Conservation (phyloP, 805 yeast genomes). For the Saturnispora silvae region DNA sequence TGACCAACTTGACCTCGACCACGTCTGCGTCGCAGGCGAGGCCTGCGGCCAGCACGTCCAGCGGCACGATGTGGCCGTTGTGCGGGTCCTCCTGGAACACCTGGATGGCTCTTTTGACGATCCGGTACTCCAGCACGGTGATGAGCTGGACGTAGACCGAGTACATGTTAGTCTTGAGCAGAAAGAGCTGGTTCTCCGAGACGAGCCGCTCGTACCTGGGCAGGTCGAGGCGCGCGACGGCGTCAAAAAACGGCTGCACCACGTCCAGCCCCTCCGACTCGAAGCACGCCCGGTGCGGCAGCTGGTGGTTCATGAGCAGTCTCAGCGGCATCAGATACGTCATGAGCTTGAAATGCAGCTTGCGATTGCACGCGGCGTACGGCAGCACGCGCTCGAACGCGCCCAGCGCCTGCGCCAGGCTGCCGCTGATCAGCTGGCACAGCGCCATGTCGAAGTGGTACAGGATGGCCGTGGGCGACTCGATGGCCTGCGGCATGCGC, state of each 20-base stretch:
- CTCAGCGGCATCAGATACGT: constrained; percentile 54
- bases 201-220: constrained; percentile 37
- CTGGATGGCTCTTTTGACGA: constrained; percentile 1
- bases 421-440: constrained; percentile 48
- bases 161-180: constrained; percentile 52
- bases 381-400: constrained; percentile 29
- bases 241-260: constrained; percentile 38
- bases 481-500: neutral
- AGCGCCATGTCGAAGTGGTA: constrained; percentile 64
- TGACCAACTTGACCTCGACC: constrained; percentile 61
- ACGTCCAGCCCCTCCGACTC: constrained; percentile 33
- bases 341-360: constrained; percentile 35
- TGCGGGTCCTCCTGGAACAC: neutral
- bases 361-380: constrained; percentile 7
- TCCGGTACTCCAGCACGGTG: constrained; percentile 1
- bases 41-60: neutral
- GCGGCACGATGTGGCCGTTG: constrained; percentile 2
- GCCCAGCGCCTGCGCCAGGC: constrained; percentile 39
- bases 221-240: constrained; percentile 47
- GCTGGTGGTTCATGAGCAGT: constrained; percentile 35
- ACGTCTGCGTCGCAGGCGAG: constrained; percentile 33
- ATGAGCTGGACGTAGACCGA: constrained; percentile 42
- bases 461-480: constrained; percentile 27
- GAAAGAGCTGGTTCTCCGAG: constrained; percentile 33
- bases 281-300: constrained; percentile 38